Percentiles rank a stretch among this genome's conserved stretches.
Evolutionary conservation across 257 asterid species (phyloP).

Genomic region (Ligustrum vulgare): DNA sequence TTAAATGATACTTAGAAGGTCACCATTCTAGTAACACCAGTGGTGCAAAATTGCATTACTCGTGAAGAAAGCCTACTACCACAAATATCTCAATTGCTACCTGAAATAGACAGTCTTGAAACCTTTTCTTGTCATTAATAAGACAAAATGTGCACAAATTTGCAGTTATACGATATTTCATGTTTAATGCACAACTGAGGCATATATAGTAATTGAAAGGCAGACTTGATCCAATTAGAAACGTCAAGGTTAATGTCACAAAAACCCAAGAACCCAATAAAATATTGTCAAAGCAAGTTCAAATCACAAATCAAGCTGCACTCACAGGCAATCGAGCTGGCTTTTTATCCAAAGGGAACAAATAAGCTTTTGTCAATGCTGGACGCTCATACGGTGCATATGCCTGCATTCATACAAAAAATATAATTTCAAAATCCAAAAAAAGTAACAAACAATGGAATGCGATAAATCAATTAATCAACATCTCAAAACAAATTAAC

Average conservation of each 20-base stretch:
- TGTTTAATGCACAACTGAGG: background rate
- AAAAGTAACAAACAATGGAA: no score
- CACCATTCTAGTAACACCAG: no score
- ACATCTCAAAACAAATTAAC: background rate
- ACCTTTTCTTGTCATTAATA: background rate
- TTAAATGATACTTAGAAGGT: no score
- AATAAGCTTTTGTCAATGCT: conserved; percentile 86
- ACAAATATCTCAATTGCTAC: background rate
- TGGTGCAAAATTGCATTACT: no score
- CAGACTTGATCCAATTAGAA: background rate
- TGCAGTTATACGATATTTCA: background rate
- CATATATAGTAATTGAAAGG: background rate
- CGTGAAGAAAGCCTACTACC: background rate
- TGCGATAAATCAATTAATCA: background rate
- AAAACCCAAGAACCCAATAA: background rate
- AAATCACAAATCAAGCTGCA: background rate
- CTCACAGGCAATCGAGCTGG: conserved; percentile 97
- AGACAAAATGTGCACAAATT: background rate
- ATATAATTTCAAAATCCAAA: background rate
- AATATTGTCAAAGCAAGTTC: background rate
- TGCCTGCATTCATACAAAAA: conserved; percentile 51
- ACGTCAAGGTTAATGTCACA: background rate
- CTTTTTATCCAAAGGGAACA: conserved; percentile 83
- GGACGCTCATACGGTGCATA: conserved; percentile 95
- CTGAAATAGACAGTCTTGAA: background rate